These are phyloP conservation scores for Scytalidium sp. DNA, from an alignment of 2,329 filamentous ascomycete species.

Conservation along the genomic window DNA sequence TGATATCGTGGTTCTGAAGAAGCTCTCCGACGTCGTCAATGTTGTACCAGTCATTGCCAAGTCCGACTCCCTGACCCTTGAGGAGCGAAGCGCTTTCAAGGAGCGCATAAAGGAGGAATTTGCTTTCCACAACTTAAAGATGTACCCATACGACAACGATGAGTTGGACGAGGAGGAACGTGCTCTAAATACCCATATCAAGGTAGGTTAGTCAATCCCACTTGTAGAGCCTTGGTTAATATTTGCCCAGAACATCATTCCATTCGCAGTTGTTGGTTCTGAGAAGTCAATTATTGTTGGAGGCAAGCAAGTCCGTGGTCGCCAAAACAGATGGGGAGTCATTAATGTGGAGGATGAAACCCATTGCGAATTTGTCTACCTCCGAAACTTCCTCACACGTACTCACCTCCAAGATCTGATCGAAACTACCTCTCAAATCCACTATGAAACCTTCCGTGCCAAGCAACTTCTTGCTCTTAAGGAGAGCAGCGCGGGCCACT, in stretches of 20 bases:
- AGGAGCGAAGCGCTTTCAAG: conserved; percentile 96
- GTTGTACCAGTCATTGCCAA: conserved; percentile 99
- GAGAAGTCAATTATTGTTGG: conserved; percentile 98
- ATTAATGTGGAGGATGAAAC: conserved; percentile 99
- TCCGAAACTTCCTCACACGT: conserved; percentile 96
- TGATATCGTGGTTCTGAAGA: conserved; percentile 99
- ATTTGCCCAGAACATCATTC: conserved; percentile 72
- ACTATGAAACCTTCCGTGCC: conserved; percentile 99
- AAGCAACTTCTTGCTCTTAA: conserved; percentile 98
- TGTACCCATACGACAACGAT: conserved; percentile 99
- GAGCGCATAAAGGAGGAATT: conserved; percentile 99
- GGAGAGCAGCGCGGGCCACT: conserved; percentile 80
- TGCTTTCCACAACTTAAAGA: conserved; percentile 98
- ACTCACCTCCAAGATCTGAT: conserved; percentile 98
- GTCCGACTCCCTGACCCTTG: conserved; percentile 90
- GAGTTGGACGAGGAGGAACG: conserved; percentile 98
- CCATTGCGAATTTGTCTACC: conserved; percentile 99
- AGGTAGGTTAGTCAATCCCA: conserved; percentile 57
- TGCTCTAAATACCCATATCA: conserved; percentile 90
- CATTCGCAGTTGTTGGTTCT: conserved; percentile 96
- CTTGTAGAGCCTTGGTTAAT: conserved; percentile 29
- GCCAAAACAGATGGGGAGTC: conserved; percentile 98
- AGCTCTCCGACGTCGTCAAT: conserved; percentile 98
- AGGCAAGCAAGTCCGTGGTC: conserved; percentile 94
- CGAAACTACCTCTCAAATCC: conserved; percentile 98